Conservation (phyloP, 1,284 basidiomycete species). For the Ustilago esculenta region DNA sequence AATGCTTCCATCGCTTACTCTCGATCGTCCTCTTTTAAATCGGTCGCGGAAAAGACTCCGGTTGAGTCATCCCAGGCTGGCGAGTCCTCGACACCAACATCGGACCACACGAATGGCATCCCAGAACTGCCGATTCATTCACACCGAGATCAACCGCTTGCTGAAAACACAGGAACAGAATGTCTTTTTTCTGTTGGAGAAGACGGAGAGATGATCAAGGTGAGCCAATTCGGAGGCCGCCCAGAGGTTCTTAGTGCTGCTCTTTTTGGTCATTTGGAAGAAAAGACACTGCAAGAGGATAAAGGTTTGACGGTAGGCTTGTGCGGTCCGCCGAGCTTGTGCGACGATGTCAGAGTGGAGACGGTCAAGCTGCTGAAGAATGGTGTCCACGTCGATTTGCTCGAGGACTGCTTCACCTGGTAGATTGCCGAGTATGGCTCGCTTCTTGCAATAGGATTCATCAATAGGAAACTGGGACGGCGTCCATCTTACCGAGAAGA, state of each 20-base stretch:
- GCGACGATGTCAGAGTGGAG: slow-evolving; percentile 36
- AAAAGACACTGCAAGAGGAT: not conserved
- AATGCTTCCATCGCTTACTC: not conserved
- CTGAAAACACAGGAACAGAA: not conserved
- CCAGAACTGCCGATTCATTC: not conserved
- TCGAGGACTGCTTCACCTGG: slow-evolving; percentile 42
- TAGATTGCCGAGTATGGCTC: not conserved
- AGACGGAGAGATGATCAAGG: slow-evolving; percentile 1
- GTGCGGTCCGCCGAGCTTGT: slow-evolving; percentile 29
- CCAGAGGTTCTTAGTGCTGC: slow-evolving; percentile 2
- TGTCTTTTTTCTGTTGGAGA: not conserved
- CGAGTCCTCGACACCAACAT: slow-evolving; percentile 1
- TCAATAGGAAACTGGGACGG: too few species aligned
- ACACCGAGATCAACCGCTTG: not conserved
- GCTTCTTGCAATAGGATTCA: too few species aligned
- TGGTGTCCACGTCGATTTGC: slow-evolving; percentile 19
- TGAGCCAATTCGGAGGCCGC: slow-evolving; percentile 3
- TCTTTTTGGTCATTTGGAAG: slow-evolving; percentile 22
- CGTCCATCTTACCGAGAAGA: too few species aligned
- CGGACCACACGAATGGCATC: not conserved
- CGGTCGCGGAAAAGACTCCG: slow-evolving; percentile 1
- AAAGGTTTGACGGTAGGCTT: slow-evolving; percentile 14
- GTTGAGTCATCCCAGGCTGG: not conserved
- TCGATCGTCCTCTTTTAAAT: slow-evolving; percentile 2
- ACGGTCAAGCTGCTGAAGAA: slow-evolving; percentile 22